Percentiles rank a stretch among this genome's conserved stretches.
Evolutionary conservation across 129 eudicot species (phyloP).

Genomic region (Escallonia herrerae): DNA sequence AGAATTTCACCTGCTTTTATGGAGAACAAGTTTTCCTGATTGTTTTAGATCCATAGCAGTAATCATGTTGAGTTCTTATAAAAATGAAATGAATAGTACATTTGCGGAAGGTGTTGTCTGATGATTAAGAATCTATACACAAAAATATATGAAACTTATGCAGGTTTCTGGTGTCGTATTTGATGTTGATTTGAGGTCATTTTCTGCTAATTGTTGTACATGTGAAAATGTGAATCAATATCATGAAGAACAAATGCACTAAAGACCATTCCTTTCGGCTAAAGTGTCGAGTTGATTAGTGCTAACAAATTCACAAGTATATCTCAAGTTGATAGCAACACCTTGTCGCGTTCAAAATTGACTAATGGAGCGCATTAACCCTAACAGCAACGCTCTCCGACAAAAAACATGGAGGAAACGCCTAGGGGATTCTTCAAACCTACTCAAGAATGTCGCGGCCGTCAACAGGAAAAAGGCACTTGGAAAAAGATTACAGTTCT

Average conservation of each 20-base stretch:
- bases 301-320: conserved; percentile 6
- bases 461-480: conserved; percentile 17
- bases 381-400: conserved; percentile 14
- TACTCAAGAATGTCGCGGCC: conserved; percentile 11
- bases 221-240: conserved; percentile 1
- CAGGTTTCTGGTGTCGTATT: not conserved
- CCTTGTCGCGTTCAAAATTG: conserved; percentile 12
- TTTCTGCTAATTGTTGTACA: not conserved
- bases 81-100: too few relatives aligned
- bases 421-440: conserved; percentile 2
- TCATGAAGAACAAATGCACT: conserved; percentile 5
- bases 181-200: conserved; percentile 11
- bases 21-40: too few relatives aligned
- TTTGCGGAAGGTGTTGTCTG: too few relatives aligned
- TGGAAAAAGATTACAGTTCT: conserved; percentile 11
- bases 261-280: conserved; percentile 26
- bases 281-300: conserved; percentile 17
- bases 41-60: too few relatives aligned
- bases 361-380: conserved; percentile 9
- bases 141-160: not conserved
- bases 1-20: too few relatives aligned
- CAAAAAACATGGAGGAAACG: conserved; percentile 1
- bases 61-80: too few relatives aligned
- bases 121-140: not conserved
- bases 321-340: conserved; percentile 9